Evolutionary conservation across 352 stramenopile species (phyloP), one percentile per base, ranked within the genome.

Genomic region (Plasmopara halstedii): DNA sequence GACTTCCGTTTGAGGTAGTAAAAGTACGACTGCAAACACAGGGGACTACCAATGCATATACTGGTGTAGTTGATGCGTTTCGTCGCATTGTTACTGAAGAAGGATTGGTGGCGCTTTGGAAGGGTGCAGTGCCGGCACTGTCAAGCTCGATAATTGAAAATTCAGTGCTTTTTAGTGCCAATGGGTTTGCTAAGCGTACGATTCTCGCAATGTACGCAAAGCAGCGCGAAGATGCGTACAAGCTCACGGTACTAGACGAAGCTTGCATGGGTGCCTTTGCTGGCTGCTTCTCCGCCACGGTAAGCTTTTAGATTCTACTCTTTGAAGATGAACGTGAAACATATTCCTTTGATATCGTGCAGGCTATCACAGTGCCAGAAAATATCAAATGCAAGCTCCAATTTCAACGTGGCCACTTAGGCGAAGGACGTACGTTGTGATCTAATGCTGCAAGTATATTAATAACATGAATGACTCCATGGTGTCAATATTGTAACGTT

Each of bases 71-170:
- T 7, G 71, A 92, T 56, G 76, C 70, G 25, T 85, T 88, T 53
- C 63, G 56, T 34, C 71, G 70, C 36, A 89, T 88, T 41, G 75
- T 83, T 29, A 70, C 66, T 6, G 73, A 90, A 34, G 82, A 94
- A 42, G 77, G 81, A 32, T 50, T 79, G 3, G 38, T 64, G 6
- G 68, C 84, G 53, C 76, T 95, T n/a, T 95, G 83, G 79, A 89
- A 88, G 59, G 85, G 85, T n/a, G 82, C 83, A 0, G 63, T 90
- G 44, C 85, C 85, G 2, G 85, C 85, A 42, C 73, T 95, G 14
- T 85, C 73, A 27, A 92, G 79, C 62, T 85, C 85, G 19, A 82
- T 94, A 51, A 84, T 95, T 39, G 85, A 95, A 43, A 95, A 95
- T 62, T 83, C 85, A 36, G 85, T 95, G 42, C 70, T 95, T 19